phyloP scores from a whole-genome alignment of 2,329 filamentous ascomycete species.

The Penicillium sp. region DNA sequence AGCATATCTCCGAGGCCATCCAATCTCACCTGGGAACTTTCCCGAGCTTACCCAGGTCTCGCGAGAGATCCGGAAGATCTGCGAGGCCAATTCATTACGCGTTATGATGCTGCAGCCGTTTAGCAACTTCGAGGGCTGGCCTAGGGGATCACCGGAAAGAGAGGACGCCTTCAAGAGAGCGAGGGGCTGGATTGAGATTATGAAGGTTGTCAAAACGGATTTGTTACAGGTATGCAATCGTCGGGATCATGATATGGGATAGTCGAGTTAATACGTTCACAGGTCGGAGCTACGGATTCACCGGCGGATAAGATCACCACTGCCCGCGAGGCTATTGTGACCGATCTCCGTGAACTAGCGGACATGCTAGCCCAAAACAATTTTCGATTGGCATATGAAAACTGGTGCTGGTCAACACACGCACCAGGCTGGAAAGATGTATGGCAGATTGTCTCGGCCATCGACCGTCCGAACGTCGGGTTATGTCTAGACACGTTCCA shows the following conservation, averaged over 20 bases:
- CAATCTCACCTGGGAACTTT: slow-evolving; percentile 57
- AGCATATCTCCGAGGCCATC: slow-evolving; percentile 46
- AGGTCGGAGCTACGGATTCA: slow-evolving; percentile 62
- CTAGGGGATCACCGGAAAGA: slow-evolving; percentile 53
- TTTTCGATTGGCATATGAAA: slow-evolving; percentile 68
- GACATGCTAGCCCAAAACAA: slow-evolving; percentile 56
- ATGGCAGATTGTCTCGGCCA: slow-evolving; percentile 63
- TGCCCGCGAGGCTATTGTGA: slow-evolving; percentile 50
- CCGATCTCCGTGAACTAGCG: slow-evolving; percentile 60
- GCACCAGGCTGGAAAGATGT: slow-evolving; percentile 65
- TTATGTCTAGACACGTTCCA: slow-evolving; percentile 77
- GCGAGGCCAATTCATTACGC: slow-evolving; percentile 51
- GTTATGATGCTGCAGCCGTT: slow-evolving; percentile 74
- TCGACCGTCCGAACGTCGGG: slow-evolving; percentile 62
- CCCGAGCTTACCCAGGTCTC: slow-evolving; percentile 54
- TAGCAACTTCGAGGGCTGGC: slow-evolving; percentile 72
- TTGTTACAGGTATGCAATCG: slow-evolving; percentile 58
- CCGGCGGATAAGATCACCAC: slow-evolving; percentile 51
- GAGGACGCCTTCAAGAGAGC: slow-evolving; percentile 61
- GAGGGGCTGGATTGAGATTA: slow-evolving; percentile 64
- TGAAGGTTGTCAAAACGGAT: slow-evolving; percentile 64
- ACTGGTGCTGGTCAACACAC: slow-evolving; percentile 75
- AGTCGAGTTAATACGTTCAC: neutral
- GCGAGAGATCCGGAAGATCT: slow-evolving; percentile 52
- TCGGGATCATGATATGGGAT: neutral